Evolutionary conservation across 768 basidiomycete species (phyloP).

Genomic region (Strobilomyces echinocephalus): DNA sequence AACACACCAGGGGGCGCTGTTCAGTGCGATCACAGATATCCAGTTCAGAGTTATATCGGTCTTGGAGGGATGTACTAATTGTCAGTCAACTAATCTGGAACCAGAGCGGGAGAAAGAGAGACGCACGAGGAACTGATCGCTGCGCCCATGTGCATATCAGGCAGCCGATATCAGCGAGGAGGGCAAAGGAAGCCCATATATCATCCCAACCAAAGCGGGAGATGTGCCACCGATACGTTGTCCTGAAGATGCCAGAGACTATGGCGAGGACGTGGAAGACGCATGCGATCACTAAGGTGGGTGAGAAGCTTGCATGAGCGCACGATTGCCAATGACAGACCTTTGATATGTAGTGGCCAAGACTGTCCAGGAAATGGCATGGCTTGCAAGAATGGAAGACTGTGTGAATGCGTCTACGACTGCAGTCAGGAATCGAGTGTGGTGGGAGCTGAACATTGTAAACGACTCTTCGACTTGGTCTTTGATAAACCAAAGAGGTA

Average conservation of each 20-base stretch:
- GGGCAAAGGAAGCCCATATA: conserved; percentile 12
- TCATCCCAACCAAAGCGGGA: conserved; percentile 19
- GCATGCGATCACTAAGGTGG: conserved; percentile 2
- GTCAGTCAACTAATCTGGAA: background rate
- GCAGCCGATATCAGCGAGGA: conserved; percentile 10
- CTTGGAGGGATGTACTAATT: background rate
- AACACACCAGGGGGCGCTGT: conserved; percentile 10
- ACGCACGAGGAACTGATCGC: conserved; percentile 6
- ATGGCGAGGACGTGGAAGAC: conserved; percentile 12
- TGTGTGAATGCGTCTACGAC: background rate
- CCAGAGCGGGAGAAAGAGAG: background rate
- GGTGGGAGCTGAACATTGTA: background rate
- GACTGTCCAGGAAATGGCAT: conserved; percentile 19
- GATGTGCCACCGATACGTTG: conserved; percentile 9
- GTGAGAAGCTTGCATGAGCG: background rate
- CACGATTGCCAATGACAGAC: background rate
- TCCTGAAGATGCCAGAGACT: conserved; percentile 12
- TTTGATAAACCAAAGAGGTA: background rate
- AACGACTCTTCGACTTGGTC: background rate
- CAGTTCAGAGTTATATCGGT: conserved; percentile 1
- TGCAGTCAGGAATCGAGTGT: background rate
- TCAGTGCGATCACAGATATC: background rate
- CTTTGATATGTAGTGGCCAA: conserved; percentile 14
- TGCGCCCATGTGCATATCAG: conserved; percentile 7
- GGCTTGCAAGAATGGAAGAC: background rate